phyloP scores from a whole-genome alignment of 2,329 filamentous ascomycete genomes.

The Byssochlamys sp. region DNA sequence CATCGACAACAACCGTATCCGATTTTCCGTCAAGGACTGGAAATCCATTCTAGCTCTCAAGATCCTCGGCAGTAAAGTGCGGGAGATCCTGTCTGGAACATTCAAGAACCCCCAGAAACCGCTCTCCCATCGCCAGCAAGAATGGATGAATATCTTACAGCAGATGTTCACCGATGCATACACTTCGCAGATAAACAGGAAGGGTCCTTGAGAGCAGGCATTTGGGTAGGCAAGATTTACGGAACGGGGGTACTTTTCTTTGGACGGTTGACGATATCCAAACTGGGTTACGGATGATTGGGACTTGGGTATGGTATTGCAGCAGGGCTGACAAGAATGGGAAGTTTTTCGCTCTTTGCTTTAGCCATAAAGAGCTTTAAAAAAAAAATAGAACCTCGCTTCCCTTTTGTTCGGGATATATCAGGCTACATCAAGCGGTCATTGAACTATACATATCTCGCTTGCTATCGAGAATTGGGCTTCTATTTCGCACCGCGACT shows the following conservation, averaged over 20 bases:
- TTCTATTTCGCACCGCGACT: too few relatives aligned
- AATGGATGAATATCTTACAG: conserved; percentile 68
- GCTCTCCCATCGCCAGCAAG: conserved; percentile 54
- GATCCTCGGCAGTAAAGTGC: conserved; percentile 60
- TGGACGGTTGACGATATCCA: neutral
- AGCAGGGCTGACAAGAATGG: neutral
- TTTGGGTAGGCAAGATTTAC: neutral
- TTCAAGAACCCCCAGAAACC: conserved; percentile 44
- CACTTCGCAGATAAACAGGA: neutral
- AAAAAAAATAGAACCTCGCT: neutral
- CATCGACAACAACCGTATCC: conserved; percentile 75
- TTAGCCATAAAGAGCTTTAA: neutral
- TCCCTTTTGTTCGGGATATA: neutral
- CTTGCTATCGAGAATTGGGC: neutral
- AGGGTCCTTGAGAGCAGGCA: neutral
- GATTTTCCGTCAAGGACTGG: conserved; percentile 79
- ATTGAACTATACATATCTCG: neutral
- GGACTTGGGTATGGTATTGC: neutral
- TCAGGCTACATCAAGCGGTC: neutral
- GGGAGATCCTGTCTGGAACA: conserved; percentile 61
- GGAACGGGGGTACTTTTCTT: neutral
- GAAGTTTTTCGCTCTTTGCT: neutral
- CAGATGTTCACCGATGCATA: conserved; percentile 47
- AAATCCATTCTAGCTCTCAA: conserved; percentile 86
- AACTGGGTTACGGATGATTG: neutral